Base-by-base conservation (phyloP, 1,284 basidiomycete genomes). In the Trichosporon sp. region DNA sequence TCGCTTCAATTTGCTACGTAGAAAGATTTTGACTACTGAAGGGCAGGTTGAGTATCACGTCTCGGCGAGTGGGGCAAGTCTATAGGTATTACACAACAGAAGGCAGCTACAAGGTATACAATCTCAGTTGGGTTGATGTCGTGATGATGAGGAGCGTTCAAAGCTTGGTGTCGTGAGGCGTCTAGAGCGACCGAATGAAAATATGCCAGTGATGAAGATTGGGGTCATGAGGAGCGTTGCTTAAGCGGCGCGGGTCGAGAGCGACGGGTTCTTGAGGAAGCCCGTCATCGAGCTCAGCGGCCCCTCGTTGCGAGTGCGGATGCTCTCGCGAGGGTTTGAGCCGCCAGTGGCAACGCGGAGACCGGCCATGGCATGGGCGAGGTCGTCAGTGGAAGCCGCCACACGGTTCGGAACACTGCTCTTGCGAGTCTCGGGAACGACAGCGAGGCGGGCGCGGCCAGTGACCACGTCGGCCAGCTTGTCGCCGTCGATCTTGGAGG, bases 221-320 rank as follows among this genome's bases (percentile, higher is more conserved):
- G 88, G 94, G 32, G 79, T 84, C 16, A 88, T 94, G 67, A 70
- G 68, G 6, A 37, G 35, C 38, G 11, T 68, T 19, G 26, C 68
- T 67, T 66, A 48, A 68, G 65, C 68, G 65, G 40, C 38, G 43
- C 59, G 59, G 37, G 59, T 63, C 31, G 59, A 63, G 2, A 35
- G 16, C 4, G 59, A 63, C 31, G 59, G 32, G 59, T 35, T 63
- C 71, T 72, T 78, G 68, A 80, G 69, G 67, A 77, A 77, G 7
- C 73, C 73, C 4, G 69, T 68, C 35, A 79, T 64, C 2, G 75
- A 73, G 26, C 69, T 72, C 26, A 79, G 68, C 2, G 78, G 78
- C 72, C 77, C 77, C 65, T 78, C 77, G 59, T 63, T 63, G 56
- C 77, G 68, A 37, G 73, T 75, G 32, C 73, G 69, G 16, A 75